phyloP scores from a whole-genome alignment of 768 basidiomycete genomes.

The Suillus placidus region DNA sequence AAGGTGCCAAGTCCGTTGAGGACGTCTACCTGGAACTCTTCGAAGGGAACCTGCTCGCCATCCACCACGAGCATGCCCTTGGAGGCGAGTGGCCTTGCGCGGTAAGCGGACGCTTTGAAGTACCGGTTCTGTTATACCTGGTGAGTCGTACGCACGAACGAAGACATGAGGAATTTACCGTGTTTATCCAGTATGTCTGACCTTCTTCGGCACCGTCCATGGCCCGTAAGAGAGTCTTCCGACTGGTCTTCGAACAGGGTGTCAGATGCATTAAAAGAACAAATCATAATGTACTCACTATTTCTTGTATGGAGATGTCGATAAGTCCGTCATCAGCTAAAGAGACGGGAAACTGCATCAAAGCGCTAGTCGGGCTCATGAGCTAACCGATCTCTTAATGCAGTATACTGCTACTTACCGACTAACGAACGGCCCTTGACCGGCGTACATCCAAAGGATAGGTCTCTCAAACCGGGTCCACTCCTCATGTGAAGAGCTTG shows the following conservation, averaged over 20 bases:
- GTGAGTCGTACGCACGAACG: conserved; percentile 14
- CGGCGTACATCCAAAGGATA: conserved; percentile 70
- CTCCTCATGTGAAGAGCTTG: conserved; percentile 50
- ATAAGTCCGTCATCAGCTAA: conserved; percentile 78
- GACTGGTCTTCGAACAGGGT: conserved; percentile 28
- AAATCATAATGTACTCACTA: conserved; percentile 42
- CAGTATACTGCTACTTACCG: conserved; percentile 41
- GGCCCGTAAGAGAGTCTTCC: conserved; percentile 51
- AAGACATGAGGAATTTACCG: conserved; percentile 42
- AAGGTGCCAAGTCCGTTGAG: conserved; percentile 67
- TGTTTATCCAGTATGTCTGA: conserved; percentile 59
- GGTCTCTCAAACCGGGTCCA: conserved; percentile 76
- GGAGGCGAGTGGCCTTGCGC: conserved; percentile 59
- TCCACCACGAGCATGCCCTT: conserved; percentile 71
- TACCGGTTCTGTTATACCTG: conserved; percentile 57
- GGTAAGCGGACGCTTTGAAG: conserved; percentile 73
- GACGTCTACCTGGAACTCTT: conserved; percentile 77
- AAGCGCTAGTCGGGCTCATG: conserved; percentile 47
- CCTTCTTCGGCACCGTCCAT: conserved; percentile 69
- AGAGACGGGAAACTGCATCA: conserved; percentile 85
- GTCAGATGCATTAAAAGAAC: conserved; percentile 13
- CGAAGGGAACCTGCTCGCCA: conserved; percentile 76
- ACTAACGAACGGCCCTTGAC: conserved; percentile 77
- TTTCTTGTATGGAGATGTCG: conserved; percentile 67
- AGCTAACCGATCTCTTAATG: conserved; percentile 5